phyloP scores from a whole-genome alignment of 495 filamentous ascomycete genomes.

The Lasiosphaeria hispida region DNA sequence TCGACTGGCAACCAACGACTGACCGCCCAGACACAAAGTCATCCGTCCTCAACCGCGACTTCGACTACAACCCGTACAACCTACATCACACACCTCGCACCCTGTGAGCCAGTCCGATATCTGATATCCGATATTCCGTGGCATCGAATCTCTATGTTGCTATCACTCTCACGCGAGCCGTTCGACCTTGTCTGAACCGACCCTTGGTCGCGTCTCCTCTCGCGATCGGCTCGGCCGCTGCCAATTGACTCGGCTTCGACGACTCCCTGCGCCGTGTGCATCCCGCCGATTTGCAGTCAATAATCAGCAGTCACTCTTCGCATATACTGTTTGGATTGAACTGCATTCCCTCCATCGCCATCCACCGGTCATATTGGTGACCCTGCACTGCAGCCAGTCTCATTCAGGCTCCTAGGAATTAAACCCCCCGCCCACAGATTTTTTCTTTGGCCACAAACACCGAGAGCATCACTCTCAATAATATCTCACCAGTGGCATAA shows the following conservation, averaged over 20 bases:
- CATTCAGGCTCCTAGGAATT: neutral
- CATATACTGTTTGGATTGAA: too few species aligned
- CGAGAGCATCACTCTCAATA: neutral
- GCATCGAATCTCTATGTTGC: constrained; percentile 21
- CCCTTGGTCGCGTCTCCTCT: constrained; percentile 10
- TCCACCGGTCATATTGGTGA: too few species aligned
- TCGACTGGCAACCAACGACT: neutral
- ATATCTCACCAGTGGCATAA: neutral
- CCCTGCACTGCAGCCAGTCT: neutral
- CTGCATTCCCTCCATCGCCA: too few species aligned
- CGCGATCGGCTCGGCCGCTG: constrained; percentile 5
- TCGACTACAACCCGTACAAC: neutral
- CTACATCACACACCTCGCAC: neutral
- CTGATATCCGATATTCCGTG: neutral
- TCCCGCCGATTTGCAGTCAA: too few species aligned
- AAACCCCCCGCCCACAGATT: neutral
- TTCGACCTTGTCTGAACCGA: constrained; percentile 21
- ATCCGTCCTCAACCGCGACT: too few species aligned
- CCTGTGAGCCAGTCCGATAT: neutral
- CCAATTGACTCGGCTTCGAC: constrained; percentile 9
- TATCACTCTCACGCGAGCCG: constrained; percentile 12
- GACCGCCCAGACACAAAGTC: constrained; percentile 1
- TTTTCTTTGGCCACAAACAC: too few species aligned
- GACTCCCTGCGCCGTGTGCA: neutral
- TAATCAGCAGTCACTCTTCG: too few species aligned